These are phyloP conservation scores for Rhodotorula sp. DNA, from an alignment of 1,284 basidiomycete genomes.

Conservation along the genomic window DNA sequence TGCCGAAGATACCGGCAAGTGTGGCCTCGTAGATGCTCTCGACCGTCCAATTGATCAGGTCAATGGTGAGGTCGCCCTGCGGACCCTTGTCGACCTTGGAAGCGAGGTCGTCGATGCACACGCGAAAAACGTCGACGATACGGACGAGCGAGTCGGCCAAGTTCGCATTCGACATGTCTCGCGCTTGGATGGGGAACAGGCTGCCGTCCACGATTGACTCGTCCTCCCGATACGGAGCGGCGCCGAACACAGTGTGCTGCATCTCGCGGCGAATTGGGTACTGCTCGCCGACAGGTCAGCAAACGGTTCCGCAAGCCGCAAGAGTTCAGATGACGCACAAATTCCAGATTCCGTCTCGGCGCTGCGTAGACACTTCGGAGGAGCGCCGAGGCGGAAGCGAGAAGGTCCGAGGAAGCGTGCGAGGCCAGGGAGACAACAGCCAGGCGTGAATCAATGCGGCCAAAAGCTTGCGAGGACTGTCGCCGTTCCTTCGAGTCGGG, in stretches of 20 bases:
- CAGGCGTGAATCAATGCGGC: too few relatives aligned
- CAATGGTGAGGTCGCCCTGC: slow-evolving; percentile 12
- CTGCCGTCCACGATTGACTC: slow-evolving; percentile 5
- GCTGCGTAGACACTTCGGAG: slow-evolving; percentile 32
- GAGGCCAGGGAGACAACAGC: not conserved
- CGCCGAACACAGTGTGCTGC: slow-evolving; percentile 28
- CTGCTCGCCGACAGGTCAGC: not conserved
- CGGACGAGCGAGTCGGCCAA: slow-evolving; percentile 23
- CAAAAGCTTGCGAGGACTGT: too few relatives aligned
- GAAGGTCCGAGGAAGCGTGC: slow-evolving; percentile 14
- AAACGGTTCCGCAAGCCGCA: not conserved
- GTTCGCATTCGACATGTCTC: slow-evolving; percentile 21
- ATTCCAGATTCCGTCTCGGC: slow-evolving; percentile 19
- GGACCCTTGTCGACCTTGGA: not conserved
- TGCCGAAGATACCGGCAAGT: slow-evolving; percentile 30
- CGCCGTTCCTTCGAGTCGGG: too few relatives aligned
- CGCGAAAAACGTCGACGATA: slow-evolving; percentile 20
- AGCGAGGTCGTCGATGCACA: slow-evolving; percentile 10
- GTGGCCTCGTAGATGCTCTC: slow-evolving; percentile 29
- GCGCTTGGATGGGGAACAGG: slow-evolving; percentile 34
- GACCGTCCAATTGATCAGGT: slow-evolving; percentile 23
- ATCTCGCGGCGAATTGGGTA: slow-evolving; percentile 36
- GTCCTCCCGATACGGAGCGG: slow-evolving; percentile 9
- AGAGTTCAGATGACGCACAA: slow-evolving; percentile 20
- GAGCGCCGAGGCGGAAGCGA: slow-evolving; percentile 9